Evolutionary conservation across 345 rosid genomes (phyloP).

Genomic region (Eucalyptus curtisii): DNA sequence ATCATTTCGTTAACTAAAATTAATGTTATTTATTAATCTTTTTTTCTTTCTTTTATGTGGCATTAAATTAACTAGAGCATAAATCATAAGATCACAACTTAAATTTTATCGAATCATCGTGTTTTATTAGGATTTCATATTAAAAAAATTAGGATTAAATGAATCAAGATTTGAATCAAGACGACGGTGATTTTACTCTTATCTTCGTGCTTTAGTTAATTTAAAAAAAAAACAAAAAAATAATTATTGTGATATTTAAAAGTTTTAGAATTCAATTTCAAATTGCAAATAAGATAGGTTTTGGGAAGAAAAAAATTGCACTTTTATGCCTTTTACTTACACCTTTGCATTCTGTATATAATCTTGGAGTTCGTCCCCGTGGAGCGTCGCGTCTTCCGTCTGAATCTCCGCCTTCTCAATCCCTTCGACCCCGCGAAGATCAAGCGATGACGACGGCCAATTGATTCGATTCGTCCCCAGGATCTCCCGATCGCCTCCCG

Average conservation of each 20-base stretch:
- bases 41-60: not conserved
- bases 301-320: not conserved
- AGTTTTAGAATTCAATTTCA: not conserved
- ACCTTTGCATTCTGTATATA: no score
- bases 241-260: not conserved
- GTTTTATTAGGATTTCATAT: not conserved
- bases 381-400: not conserved
- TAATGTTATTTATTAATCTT: fast-evolving
- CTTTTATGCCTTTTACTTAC: not conserved
- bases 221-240: not conserved
- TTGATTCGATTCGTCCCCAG: not conserved
- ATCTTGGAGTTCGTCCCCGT: not conserved
- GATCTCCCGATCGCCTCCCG: not conserved
- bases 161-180: not conserved
- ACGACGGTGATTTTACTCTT: fast-evolving
- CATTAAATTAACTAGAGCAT: not conserved
- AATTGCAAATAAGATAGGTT: not conserved
- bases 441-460: not conserved
- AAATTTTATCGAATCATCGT: fast-evolving
- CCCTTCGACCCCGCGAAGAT: not conserved
- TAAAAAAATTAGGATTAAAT: no score
- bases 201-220: not conserved
- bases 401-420: not conserved
- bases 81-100: not conserved
- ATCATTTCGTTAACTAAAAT: not conserved